Conservation (phyloP, 352 stramenopile genomes). For the Phytophthora fragariaefolia region DNA sequence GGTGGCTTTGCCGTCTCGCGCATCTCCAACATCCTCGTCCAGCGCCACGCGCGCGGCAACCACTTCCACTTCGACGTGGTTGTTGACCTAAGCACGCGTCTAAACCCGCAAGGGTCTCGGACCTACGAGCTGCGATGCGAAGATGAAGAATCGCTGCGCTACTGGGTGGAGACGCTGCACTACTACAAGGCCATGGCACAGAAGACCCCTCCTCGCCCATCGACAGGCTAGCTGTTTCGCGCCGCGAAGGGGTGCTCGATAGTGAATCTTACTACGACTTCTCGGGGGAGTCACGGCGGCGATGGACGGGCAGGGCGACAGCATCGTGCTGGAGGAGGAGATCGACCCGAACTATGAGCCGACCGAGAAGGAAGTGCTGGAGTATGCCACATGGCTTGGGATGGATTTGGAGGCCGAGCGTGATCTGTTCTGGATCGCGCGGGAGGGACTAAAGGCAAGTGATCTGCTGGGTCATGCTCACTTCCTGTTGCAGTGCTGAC, state of each 20-base stretch:
- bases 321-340: conserved; percentile 94
- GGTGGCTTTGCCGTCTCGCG: conserved; percentile 63
- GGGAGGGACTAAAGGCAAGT: conserved; percentile 88
- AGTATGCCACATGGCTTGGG: conserved; percentile 96
- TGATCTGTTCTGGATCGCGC: conserved; percentile 95
- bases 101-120: conserved; percentile 62
- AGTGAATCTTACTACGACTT: conserved; percentile 20
- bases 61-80: conserved; percentile 74
- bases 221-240: conserved; percentile 37
- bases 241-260: conserved; percentile 27
- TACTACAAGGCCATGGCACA: conserved; percentile 67
- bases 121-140: conserved; percentile 78
- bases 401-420: conserved; percentile 93
- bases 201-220: conserved; percentile 43
- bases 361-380: conserved; percentile 89
- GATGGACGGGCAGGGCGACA: conserved; percentile 72
- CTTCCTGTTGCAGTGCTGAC: conserved; percentile 5
- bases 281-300: neutral
- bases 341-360: conserved; percentile 96
- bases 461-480: conserved; percentile 1
- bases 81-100: conserved; percentile 66
- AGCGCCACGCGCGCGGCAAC: conserved; percentile 43
- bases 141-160: conserved; percentile 56
- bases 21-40: conserved; percentile 64
- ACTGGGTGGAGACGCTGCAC: conserved; percentile 77